Evolutionary conservation across 1,284 basidiomycete species (phyloP), one percentile per base, ranked within the genome.

Genomic region (Waitea zeae): DNA sequence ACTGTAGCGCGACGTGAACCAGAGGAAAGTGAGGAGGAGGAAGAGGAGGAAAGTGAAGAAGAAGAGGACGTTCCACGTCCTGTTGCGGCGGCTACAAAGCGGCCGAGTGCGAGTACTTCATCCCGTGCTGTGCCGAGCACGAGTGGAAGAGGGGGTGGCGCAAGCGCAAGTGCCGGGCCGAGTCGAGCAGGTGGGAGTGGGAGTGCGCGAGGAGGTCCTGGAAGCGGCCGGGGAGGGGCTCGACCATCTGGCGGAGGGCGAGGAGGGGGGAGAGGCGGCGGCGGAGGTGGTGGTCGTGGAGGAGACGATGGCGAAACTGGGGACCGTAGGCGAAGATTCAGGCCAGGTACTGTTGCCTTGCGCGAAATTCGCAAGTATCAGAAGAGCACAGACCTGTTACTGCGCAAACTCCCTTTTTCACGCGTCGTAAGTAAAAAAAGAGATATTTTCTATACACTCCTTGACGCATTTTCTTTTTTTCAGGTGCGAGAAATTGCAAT

Each of bases 291-390:
- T n/a, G 36, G 39, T 7, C 39, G 41, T 11, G n/a, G n/a, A 38
- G 43, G 11, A 40, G 44, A 26, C 41, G 42, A 40, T 33, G 42
- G 34, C 39, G 22, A 35, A 45, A n/a, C n/a, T n/a, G n/a, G n/a
- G n/a, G n/a, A n/a, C n/a, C 52, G 57, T 51, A 72, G 69, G 53
- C 70, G 69, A 41, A 67, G 64, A 33, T 95, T 70, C 57, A 65
- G 82, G 41, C 88, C 89, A 0, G 89, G 89, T 3, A 90, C 86
- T 1, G 73, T 83, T 39, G 90, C 90, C 18, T 59, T 96, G 38
- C 69, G 80, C 24, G 90, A 96, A 59, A 95, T 96, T 37, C 67
- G 90, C 42, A 83, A 81, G 49, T 95, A 92, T 54, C 90, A 96
- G 56, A 90, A 87, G 53, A 78, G 71, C 44, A 95, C 90, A 3